These are phyloP conservation scores for Osmanthus fragrans DNA, from an alignment of 257 asterid genomes.

Conservation along the genomic window DNA sequence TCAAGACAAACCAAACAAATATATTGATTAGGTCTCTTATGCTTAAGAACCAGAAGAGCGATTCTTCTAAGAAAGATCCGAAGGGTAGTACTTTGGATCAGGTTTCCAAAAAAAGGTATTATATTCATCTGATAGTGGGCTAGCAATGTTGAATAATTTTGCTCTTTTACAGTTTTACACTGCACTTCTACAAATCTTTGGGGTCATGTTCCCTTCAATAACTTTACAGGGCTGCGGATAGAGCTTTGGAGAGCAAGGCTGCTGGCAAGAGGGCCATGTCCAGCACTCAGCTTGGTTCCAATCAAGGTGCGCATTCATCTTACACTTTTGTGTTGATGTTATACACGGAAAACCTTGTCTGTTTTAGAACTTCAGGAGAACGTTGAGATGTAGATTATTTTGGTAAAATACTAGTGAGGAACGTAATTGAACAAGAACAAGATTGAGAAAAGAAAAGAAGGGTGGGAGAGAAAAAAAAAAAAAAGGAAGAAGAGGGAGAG, in stretches of 20 bases:
- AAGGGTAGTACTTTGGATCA: constrained; percentile 41
- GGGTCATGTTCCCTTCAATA: constrained; percentile 15
- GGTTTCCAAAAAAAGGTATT: constrained; percentile 67
- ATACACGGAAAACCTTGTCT: constrained; percentile 2
- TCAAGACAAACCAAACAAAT: constrained; percentile 67
- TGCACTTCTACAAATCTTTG: not conserved
- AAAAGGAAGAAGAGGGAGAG: too few species aligned
- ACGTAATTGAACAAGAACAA: too few species aligned
- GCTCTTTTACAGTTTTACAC: not conserved
- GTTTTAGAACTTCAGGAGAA: not conserved
- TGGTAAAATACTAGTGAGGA: not conserved
- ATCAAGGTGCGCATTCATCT: constrained; percentile 46
- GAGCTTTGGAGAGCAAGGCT: constrained; percentile 61
- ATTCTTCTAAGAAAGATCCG: constrained; percentile 52
- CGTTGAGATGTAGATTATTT: not conserved
- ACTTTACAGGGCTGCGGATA: constrained; percentile 67
- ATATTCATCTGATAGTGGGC: constrained; percentile 8
- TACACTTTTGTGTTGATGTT: not conserved
- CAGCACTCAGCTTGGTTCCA: constrained; percentile 33
- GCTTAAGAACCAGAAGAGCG: constrained; percentile 66
- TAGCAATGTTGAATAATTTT: constrained; percentile 4
- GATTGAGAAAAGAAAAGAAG: too few species aligned
- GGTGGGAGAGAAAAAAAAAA: too few species aligned
- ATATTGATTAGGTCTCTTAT: constrained; percentile 75
- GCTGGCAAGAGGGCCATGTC: constrained; percentile 60